Base-by-base conservation (phyloP, 495 filamentous ascomycete species). In the Xylaria sp. region DNA sequence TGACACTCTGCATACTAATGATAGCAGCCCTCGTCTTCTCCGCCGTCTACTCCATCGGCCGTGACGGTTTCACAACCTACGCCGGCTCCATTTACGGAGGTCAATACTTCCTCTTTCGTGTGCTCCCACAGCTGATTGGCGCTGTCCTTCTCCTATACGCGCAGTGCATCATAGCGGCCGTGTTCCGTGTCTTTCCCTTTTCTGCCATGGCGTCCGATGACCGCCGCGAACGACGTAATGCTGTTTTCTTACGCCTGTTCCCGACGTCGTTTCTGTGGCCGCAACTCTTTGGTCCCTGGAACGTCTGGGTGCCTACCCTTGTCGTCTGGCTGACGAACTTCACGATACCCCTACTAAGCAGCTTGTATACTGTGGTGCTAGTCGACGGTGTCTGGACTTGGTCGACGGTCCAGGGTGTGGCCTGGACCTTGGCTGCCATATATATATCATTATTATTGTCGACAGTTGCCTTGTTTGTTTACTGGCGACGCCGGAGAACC, bases 51-150 rank as follows among this genome's bases (percentile, higher is more conserved):
- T 94, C 93, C 5, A 81, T 84, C 29, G 75, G 81, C 6, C 86
- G 91, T 66, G 73, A 84, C 11, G 93, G 94, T 0, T 77, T 97
- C 7, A 88, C 87, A 79, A 74, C 82, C 12, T 97, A 93, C 79
- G 79, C 79, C 26, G 84, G 85, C 33, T 80, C 76, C 66, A 89
- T 91, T 58, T 89, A 90, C 61, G 90, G 89, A 31, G 81, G 83
- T 11, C 87, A 89, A n/a, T 97, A 97, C 77, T 97, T 97, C 78
- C 81, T 97, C 65, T 92, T 97, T 77, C 87, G 93, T 69, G 93
- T 94, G 75, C 78, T 97, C 8, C 94, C 94, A 5, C 93, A 93
- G 68, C 82, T 97, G 0, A 71, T 96, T n/a, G 93, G 89, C 3
- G 87, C 88, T 1, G 72, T 90, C n/a, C 80, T 97, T 19, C 81